A percentile compares a stretch with the other conserved stretches of the same genome.
These are phyloP conservation scores for Colletotrichum tabaci DNA, from an alignment of 2,329 filamentous ascomycete species.

Conservation along the genomic window DNA sequence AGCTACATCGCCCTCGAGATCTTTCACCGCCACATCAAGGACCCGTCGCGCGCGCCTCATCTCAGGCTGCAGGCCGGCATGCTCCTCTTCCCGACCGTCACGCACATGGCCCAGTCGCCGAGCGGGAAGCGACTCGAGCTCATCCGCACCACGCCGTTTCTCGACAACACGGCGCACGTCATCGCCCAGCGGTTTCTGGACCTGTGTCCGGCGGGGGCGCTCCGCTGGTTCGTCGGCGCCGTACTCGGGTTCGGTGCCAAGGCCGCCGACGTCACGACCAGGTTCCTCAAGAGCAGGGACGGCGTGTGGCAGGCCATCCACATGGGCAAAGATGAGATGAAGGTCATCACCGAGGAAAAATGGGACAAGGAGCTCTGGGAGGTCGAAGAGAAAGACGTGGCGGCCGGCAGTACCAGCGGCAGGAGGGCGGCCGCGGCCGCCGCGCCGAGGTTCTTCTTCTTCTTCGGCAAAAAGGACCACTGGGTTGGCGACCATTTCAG, in stretches of 20 bases:
- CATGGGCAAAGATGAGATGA: conserved; percentile 73
- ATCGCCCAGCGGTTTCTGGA: conserved; percentile 59
- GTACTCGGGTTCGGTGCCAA: conserved; percentile 64
- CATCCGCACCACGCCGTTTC: conserved; percentile 58
- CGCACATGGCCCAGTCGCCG: conserved; percentile 76
- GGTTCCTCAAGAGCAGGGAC: conserved; percentile 69
- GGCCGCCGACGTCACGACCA: conserved; percentile 65
- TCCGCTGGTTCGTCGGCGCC: conserved; percentile 60
- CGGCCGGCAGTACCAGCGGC: too few species aligned
- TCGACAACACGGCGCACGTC: conserved; percentile 59
- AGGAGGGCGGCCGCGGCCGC: neutral
- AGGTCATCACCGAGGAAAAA: conserved; percentile 69
- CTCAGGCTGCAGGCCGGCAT: conserved; percentile 68
- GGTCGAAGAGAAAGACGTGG: conserved; percentile 43
- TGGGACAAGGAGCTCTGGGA: conserved; percentile 75
- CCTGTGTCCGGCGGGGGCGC: conserved; percentile 55
- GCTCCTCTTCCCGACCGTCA: conserved; percentile 81
- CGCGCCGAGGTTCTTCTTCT: conserved; percentile 69
- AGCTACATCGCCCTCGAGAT: conserved; percentile 80
- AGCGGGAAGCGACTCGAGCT: conserved; percentile 68
- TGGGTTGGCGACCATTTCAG: conserved; percentile 73
- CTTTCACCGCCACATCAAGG: conserved; percentile 68
- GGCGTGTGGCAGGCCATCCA: conserved; percentile 73
- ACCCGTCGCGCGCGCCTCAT: conserved; percentile 51
- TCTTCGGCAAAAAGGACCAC: conserved; percentile 73